Percentiles rank a stretch among this genome's conserved stretches.
Evolutionary conservation across 2,329 filamentous ascomycete genomes (phyloP).

Genomic region (Ascochyta pisi): DNA sequence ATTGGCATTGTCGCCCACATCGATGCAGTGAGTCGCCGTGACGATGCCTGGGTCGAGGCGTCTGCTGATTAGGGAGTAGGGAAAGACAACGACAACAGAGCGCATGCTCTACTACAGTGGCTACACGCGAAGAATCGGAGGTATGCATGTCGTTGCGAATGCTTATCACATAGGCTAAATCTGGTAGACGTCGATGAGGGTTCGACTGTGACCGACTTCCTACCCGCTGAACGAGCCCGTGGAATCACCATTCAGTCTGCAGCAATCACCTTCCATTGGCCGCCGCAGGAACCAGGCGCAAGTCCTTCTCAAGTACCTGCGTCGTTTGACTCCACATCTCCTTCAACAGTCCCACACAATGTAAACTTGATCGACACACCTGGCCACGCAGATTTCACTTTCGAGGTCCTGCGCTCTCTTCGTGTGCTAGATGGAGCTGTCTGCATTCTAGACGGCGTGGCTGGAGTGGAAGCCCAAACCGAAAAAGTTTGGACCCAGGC

Average conservation of each 20-base stretch:
- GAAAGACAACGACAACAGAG: conserved; percentile 98
- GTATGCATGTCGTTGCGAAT: conserved; percentile 44
- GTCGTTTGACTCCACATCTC: conserved; percentile 46
- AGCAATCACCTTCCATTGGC: conserved; percentile 95
- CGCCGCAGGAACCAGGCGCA: conserved; percentile 60
- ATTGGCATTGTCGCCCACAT: conserved; percentile 99
- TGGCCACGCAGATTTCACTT: conserved; percentile 96
- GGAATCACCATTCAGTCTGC: conserved; percentile 98
- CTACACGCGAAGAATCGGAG: conserved; percentile 82
- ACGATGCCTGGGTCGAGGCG: neutral
- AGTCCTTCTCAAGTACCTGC: conserved; percentile 35
- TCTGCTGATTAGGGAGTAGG: conserved; percentile 53
- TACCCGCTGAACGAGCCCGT: conserved; percentile 87
- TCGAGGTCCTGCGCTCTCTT: conserved; percentile 91
- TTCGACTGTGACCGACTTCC: conserved; percentile 95
- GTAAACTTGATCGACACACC: conserved; percentile 80
- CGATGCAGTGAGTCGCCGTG: conserved; percentile 70
- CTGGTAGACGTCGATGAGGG: conserved; percentile 85
- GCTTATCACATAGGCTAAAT: neutral
- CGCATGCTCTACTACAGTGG: conserved; percentile 98
- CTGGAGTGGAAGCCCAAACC: conserved; percentile 94
- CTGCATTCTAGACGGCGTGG: conserved; percentile 91
- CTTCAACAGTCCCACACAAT: conserved; percentile 63
- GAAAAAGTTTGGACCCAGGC: conserved; percentile 96
- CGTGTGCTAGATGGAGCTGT: conserved; percentile 87